phyloP scores from a whole-genome alignment of 352 stramenopile genomes.

The Phytophthora multivora region DNA sequence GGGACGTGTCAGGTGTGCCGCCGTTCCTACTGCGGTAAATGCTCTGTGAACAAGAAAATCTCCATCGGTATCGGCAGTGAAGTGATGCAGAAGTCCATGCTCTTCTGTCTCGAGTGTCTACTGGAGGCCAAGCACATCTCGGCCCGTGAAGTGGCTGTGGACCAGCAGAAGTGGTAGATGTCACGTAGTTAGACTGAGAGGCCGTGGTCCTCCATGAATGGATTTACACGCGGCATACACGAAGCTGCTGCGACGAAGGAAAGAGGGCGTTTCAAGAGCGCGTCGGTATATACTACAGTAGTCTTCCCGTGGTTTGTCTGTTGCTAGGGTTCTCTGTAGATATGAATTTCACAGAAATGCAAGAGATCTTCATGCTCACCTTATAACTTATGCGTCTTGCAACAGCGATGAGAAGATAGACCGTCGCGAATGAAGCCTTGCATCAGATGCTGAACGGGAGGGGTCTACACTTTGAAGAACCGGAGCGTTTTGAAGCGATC shows the following conservation, averaged over 20 bases:
- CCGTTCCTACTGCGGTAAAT: slow-evolving; percentile 43
- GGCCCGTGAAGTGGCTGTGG: slow-evolving; percentile 36
- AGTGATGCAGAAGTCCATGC: slow-evolving; percentile 40
- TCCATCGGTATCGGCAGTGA: slow-evolving; percentile 39
- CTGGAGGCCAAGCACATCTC: slow-evolving; percentile 43
- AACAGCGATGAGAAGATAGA: not conserved
- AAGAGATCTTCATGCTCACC: slow-evolving; percentile 21
- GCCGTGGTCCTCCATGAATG: slow-evolving; percentile 23
- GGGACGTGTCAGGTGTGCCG: slow-evolving; percentile 46
- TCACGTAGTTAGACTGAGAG: slow-evolving; percentile 29
- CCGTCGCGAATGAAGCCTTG: not conserved
- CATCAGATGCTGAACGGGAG: not conserved
- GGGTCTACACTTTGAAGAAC: not conserved
- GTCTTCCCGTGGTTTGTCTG: slow-evolving; percentile 14
- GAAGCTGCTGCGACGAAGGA: slow-evolving; percentile 24
- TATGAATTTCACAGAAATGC: slow-evolving; percentile 28
- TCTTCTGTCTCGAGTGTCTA: slow-evolving; percentile 54
- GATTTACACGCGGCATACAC: slow-evolving; percentile 6
- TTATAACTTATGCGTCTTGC: too few species aligned
- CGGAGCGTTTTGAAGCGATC: not conserved
- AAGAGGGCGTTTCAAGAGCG: slow-evolving; percentile 13
- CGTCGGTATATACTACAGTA: slow-evolving; percentile 23
- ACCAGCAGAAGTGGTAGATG: slow-evolving; percentile 35
- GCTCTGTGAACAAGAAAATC: slow-evolving; percentile 52
- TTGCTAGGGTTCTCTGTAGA: slow-evolving; percentile 31